Percentiles rank a stretch among this genome's conserved stretches.
phyloP scores from a whole-genome alignment of 768 basidiomycete species.

The Xerocomellus amylosporus region DNA sequence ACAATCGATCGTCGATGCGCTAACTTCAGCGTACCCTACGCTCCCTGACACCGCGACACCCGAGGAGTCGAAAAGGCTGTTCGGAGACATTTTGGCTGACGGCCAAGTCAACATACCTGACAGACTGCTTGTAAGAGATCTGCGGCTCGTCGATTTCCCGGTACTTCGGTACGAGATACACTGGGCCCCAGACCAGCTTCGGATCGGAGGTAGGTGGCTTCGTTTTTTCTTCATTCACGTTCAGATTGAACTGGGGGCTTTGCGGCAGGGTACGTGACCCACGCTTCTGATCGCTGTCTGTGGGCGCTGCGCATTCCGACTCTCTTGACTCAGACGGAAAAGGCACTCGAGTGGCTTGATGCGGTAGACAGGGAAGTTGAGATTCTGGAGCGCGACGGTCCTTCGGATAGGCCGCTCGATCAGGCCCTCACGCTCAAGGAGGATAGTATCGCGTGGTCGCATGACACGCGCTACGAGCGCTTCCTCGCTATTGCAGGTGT shows the following conservation, averaged over 20 bases:
- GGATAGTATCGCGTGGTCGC: slow-evolving; percentile 52
- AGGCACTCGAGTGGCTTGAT: slow-evolving; percentile 59
- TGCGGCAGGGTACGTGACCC: slow-evolving; percentile 62
- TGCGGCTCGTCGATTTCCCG: slow-evolving; percentile 53
- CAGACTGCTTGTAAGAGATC: slow-evolving; percentile 59
- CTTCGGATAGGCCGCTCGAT: slow-evolving; percentile 30
- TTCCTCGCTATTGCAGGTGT: slow-evolving; percentile 37
- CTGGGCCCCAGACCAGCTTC: slow-evolving; percentile 62
- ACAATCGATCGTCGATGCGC: slow-evolving; percentile 40
- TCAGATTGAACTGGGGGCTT: not conserved
- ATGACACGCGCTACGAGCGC: slow-evolving; percentile 51
- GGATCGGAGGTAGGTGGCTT: slow-evolving; percentile 46
- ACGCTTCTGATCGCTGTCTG: slow-evolving; percentile 60
- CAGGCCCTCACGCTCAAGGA: slow-evolving; percentile 48
- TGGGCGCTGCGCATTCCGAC: slow-evolving; percentile 57
- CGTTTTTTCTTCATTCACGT: not conserved
- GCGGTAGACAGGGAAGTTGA: slow-evolving; percentile 45
- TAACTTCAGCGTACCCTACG: slow-evolving; percentile 45
- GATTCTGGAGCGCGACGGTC: slow-evolving; percentile 36
- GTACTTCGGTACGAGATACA: slow-evolving; percentile 65
- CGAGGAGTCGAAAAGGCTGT: slow-evolving; percentile 45
- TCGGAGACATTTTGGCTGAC: slow-evolving; percentile 59
- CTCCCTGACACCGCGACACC: slow-evolving; percentile 40
- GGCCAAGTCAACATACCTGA: slow-evolving; percentile 69
- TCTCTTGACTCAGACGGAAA: slow-evolving; percentile 45